phyloP scores from a whole-genome alignment of 2,329 filamentous ascomycete species.

The Rachicladosporium sp. region DNA sequence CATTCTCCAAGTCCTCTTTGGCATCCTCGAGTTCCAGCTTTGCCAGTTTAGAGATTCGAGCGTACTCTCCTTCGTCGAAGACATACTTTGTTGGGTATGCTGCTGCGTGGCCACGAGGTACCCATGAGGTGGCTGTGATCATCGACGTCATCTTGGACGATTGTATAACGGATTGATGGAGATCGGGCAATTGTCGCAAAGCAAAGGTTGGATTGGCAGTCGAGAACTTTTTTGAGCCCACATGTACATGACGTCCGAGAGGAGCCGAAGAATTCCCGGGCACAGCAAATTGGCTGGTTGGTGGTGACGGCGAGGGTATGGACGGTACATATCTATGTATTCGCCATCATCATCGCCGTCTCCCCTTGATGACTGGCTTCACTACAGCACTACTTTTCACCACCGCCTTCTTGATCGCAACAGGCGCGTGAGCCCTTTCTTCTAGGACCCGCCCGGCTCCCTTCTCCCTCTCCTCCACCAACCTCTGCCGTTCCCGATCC shows the following conservation, averaged over 20 bases:
- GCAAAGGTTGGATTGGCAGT: no score
- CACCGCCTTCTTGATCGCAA: constrained; percentile 10
- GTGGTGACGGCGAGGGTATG: no score
- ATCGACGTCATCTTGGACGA: constrained; percentile 36
- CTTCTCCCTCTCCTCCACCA: constrained; percentile 10
- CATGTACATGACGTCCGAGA: no score
- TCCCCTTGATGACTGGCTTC: constrained; percentile 13
- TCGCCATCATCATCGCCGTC: not conserved
- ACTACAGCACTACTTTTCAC: constrained; percentile 18
- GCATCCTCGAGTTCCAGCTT: constrained; percentile 74
- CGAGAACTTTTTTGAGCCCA: no score
- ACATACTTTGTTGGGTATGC: constrained; percentile 37
- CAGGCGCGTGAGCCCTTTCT: constrained; percentile 1
- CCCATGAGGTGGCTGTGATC: constrained; percentile 41
- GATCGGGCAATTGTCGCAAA: no score
- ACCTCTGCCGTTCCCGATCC: constrained; percentile 14
- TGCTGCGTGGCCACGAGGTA: constrained; percentile 39
- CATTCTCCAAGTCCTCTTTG: constrained; percentile 69
- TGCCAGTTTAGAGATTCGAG: constrained; percentile 37
- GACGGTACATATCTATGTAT: no score
- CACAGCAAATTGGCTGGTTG: no score
- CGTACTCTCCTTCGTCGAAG: constrained; percentile 41
- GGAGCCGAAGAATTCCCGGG: no score
- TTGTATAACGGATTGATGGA: no score
- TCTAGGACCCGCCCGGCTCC: no score